Conservation (phyloP, 306 rosid species). For the Cucurbita pepo region DNA sequence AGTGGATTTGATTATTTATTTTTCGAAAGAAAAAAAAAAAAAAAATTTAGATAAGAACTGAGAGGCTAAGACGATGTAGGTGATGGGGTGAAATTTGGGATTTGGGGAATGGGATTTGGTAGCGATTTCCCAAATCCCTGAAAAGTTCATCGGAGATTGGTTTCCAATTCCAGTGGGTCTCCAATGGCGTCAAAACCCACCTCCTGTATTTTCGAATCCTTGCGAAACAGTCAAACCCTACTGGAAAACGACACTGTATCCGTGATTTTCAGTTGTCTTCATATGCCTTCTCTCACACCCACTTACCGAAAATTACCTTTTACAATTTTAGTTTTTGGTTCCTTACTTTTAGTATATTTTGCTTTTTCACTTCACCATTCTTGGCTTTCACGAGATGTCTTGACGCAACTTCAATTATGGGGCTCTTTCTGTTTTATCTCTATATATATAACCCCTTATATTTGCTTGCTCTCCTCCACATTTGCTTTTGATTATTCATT, state of each 20-base stretch:
- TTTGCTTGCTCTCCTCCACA: conserved; percentile 7
- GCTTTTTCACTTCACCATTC: conserved; percentile 10
- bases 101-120: not conserved
- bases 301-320: not conserved
- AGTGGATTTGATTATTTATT: too few species aligned
- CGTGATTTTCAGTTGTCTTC: conserved; percentile 19
- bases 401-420: not conserved
- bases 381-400: conserved; percentile 39
- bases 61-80: not conserved
- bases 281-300: not conserved
- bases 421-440: not conserved
- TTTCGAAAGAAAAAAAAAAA: not conserved
- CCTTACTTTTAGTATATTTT: not conserved
- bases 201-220: not conserved
- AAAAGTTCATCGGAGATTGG: not conserved
- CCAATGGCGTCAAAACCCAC: not conserved
- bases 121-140: not conserved
- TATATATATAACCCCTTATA: conserved; percentile 13
- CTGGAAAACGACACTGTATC: conserved; percentile 11
- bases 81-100: too few species aligned
- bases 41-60: too few species aligned
- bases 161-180: not conserved
- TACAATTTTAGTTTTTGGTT: not conserved
- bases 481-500: not conserved
- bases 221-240: conserved; percentile 8